Percentiles rank a stretch among this genome's conserved stretches.
Conservation (phyloP, 306 rosid genomes). For the Elaeagnus macrophylla region DNA sequence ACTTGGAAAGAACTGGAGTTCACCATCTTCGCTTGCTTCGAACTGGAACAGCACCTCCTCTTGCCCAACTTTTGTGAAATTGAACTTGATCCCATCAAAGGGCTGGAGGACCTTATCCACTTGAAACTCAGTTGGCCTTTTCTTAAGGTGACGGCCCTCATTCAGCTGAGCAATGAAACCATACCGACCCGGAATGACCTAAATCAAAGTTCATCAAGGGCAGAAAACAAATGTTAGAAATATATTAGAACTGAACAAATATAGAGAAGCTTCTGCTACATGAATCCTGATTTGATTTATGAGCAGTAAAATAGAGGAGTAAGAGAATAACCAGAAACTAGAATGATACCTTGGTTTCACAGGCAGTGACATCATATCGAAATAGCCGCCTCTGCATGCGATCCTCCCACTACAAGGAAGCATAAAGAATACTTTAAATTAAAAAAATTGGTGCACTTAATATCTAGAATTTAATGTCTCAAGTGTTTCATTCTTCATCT, state of each 20-base stretch:
- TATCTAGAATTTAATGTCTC: background rate
- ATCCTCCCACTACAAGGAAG: slow-evolving; percentile 72
- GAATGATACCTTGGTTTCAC: slow-evolving; percentile 73
- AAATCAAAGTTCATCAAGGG: slow-evolving; percentile 3
- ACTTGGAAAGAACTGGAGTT: slow-evolving; percentile 58
- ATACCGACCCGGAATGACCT: slow-evolving; percentile 78
- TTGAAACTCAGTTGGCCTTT: slow-evolving; percentile 86
- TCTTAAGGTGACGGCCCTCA: slow-evolving; percentile 96
- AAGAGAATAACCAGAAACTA: background rate
- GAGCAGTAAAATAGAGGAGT: background rate
- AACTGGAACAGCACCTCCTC: slow-evolving; percentile 87
- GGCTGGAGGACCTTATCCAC: slow-evolving; percentile 95
- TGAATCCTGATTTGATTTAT: background rate
- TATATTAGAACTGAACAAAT: background rate
- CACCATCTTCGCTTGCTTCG: slow-evolving; percentile 60
- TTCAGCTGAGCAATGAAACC: slow-evolving; percentile 95
- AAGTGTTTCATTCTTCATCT: slow-evolving; percentile 8
- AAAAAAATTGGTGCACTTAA: background rate
- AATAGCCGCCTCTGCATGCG: slow-evolving; percentile 87
- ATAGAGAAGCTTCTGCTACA: background rate
- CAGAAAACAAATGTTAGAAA: too few species aligned
- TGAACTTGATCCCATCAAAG: slow-evolving; percentile 75
- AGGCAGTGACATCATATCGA: slow-evolving; percentile 89
- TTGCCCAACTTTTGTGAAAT: slow-evolving; percentile 91
- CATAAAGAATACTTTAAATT: slow-evolving; percentile 8